Evolutionary conservation across 192 early-diverging fungal genomes (phyloP).

Genomic region (Jimgerdemannia lactiflua): DNA sequence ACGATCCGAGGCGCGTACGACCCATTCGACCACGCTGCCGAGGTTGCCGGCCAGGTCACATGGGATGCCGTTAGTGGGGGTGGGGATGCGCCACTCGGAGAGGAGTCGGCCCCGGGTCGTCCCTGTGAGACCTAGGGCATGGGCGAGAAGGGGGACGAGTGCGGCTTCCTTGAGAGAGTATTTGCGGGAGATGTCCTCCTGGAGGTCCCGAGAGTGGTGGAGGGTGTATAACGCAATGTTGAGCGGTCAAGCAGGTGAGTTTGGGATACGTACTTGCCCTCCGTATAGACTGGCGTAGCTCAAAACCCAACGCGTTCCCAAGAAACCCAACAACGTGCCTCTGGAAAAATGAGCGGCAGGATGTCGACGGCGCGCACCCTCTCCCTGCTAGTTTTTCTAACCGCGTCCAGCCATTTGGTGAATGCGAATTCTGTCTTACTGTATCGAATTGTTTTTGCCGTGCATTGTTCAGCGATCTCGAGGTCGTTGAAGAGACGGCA

Average conservation of each 20-base stretch:
- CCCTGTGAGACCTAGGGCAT: neutral
- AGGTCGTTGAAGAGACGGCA: neutral
- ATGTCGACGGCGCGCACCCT: neutral
- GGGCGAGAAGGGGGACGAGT: neutral
- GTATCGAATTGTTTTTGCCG: neutral
- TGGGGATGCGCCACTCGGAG: neutral
- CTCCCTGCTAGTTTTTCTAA: neutral
- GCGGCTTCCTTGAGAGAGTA: neutral
- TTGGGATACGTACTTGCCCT: no score
- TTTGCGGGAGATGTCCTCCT: neutral
- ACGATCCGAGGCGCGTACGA: neutral
- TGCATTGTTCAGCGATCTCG: neutral
- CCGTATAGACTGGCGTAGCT: no score
- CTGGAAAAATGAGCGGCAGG: neutral
- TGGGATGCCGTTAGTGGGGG: neutral
- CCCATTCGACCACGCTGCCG: neutral
- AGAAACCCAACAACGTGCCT: neutral
- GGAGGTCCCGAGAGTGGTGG: neutral
- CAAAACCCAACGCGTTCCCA: no score
- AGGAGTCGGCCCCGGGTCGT: neutral
- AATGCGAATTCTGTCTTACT: neutral
- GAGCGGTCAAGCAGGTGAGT: neutral
- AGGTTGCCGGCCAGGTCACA: neutral
- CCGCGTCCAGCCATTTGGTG: neutral
- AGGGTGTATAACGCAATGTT: neutral